Evolutionary conservation across 2,329 filamentous ascomycete species (phyloP).

Genomic region (Parastagonospora nodorum): DNA sequence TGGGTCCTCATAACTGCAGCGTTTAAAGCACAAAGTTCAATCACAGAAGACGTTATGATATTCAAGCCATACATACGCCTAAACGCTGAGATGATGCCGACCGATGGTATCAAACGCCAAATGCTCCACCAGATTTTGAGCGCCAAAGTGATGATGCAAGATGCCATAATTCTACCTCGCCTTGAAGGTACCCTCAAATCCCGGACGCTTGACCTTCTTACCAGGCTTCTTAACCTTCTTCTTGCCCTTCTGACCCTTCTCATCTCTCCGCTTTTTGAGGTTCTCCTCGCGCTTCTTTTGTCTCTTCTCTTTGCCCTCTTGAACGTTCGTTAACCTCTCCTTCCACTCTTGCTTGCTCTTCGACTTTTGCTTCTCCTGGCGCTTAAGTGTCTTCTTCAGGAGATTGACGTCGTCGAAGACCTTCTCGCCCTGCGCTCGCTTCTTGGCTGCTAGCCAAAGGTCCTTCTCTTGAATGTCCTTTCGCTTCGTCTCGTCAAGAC

Average conservation of each 20-base stretch:
- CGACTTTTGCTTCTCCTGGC: constrained; percentile 86
- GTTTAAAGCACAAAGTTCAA: background rate
- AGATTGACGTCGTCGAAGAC: constrained; percentile 84
- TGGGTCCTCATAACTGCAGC: no score
- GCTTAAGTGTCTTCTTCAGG: constrained; percentile 88
- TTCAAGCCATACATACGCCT: constrained; percentile 29
- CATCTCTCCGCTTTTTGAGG: constrained; percentile 74
- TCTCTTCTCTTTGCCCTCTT: constrained; percentile 54
- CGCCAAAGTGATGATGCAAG: background rate
- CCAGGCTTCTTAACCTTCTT: constrained; percentile 61
- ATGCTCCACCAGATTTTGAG: constrained; percentile 25
- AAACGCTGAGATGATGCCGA: constrained; percentile 31
- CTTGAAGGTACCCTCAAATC: constrained; percentile 71
- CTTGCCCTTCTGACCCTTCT: constrained; percentile 73
- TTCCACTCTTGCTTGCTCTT: constrained; percentile 88
- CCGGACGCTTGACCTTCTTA: constrained; percentile 59
- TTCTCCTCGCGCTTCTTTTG: constrained; percentile 58
- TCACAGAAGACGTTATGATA: constrained; percentile 21
- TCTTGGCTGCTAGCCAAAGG: constrained; percentile 87
- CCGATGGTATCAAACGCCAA: constrained; percentile 40
- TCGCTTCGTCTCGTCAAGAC: constrained; percentile 78
- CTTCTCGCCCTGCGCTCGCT: constrained; percentile 85
- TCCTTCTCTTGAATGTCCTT: constrained; percentile 92
- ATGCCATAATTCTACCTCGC: constrained; percentile 35
- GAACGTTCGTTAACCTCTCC: constrained; percentile 52